Base-by-base conservation (phyloP, 1,139 yeast species). In the Martiniozyma asiatica region DNA sequence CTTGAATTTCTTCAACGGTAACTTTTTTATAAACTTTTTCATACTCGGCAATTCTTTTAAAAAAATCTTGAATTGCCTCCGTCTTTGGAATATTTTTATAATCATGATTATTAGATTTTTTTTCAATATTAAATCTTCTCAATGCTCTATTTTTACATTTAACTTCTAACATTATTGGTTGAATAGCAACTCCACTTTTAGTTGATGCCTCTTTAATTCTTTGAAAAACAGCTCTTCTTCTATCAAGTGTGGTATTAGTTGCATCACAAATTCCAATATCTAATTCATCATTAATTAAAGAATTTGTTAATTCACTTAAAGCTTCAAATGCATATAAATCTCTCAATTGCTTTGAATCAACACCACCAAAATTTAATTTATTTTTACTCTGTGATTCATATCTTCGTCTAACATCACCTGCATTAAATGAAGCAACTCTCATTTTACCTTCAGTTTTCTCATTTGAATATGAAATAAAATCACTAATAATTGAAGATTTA, bases 181-280 rank as follows among this genome's bases (percentile, higher is more conserved):
- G 35, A 10, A 52, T 43, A n/a, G 24, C 29, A n/a, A 43, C 30
- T 6, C 34, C 34, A 4, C 36, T 21, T 11, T 27, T 17, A 8
- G 28, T 19, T 2, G 46, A 39, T 9, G 35, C 39, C 17, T 34
- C 17, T 6, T 36, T 26, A 8, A 49, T 36, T 20, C 31, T 33
- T 8, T 41, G 29, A 13, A 50, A 40, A 15, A 50, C 45, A 3
- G 37, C 26, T 12, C 31, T 25, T 26, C 54, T 34, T 46, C 89
- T 62, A 12, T 58, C 62, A 8, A 45, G 43, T 2, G 80, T 73
- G 2, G 81, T 68, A 47, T 76, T 75, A 7, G 87, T 77, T 22
- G 87, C 87, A 50, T 77, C 87, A 37, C 49, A 40, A 7, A 50
- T 36, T n/a, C 81, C 85, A 28, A 76, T 64, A 44, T 71, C 73